Conservation (phyloP, 2,329 filamentous ascomycete genomes). For the Apiospora aurea region DNA sequence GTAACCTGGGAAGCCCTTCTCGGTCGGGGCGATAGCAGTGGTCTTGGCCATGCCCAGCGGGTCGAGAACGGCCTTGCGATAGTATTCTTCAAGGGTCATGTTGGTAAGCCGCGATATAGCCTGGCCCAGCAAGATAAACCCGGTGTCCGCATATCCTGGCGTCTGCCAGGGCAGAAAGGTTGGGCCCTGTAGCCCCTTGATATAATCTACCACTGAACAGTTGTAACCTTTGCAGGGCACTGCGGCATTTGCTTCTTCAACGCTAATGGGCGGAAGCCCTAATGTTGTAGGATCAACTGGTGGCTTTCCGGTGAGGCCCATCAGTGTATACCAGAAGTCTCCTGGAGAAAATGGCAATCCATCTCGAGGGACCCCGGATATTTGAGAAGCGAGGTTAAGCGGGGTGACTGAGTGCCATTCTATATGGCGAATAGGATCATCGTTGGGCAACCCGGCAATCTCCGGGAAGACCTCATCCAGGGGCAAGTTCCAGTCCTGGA, state of each 20-base stretch:
- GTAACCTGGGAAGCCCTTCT: slow-evolving; percentile 29
- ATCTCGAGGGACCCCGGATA: slow-evolving; percentile 39
- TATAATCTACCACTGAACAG: slow-evolving; percentile 35
- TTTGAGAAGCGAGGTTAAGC: slow-evolving; percentile 42
- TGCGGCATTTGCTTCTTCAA: not conserved
- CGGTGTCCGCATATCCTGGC: slow-evolving; percentile 37
- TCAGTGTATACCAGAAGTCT: not conserved
- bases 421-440: slow-evolving; percentile 34
- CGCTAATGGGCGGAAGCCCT: not conserved
- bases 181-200: slow-evolving; percentile 37
- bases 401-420: slow-evolving; percentile 45
- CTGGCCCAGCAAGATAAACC: slow-evolving; percentile 36
- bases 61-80: slow-evolving; percentile 32
- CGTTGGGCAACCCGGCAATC: slow-evolving; percentile 32
- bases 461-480: slow-evolving; percentile 41
- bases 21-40: slow-evolving; percentile 32
- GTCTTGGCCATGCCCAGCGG: slow-evolving; percentile 34
- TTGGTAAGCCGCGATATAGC: slow-evolving; percentile 34
- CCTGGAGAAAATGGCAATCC: slow-evolving; percentile 32
- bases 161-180: slow-evolving; percentile 35
- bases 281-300: not conserved
- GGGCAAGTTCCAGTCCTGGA: slow-evolving; percentile 44
- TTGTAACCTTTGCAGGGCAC: slow-evolving; percentile 2
- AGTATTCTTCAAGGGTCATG: slow-evolving; percentile 30
- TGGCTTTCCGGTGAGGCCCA: not conserved